Evolutionary conservation across 2,329 filamentous ascomycete species (phyloP), one percentile per base, ranked within the genome.

Genomic region (Cadophora sp.): DNA sequence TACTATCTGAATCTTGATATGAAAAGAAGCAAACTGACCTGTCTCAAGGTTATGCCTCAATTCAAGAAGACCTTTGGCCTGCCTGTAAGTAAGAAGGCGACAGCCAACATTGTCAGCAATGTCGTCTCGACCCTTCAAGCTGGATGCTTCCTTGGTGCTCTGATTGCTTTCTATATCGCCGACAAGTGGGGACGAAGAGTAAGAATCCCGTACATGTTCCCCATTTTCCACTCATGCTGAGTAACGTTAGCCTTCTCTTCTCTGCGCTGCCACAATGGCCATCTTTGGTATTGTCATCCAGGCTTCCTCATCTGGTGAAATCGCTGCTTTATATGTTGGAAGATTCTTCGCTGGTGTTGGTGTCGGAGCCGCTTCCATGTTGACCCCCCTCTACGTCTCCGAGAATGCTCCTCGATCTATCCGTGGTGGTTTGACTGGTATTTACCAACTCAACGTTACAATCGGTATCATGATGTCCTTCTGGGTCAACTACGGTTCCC

Each of bases 51-150:
- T 4, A 59, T 59, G 56, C 56, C 56, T 6, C 56, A 59, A 40
- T 59, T 59, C 9, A 59, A 40, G 22, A 59, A 59, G 56, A 59
- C 56, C n/a, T 59, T 59, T 59, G 56, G 56, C 14, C 56, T 59
- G 24, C 56, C 56, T 8, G 34, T 11, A 37, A 34, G 43, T 22
- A n/a, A 27, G 34, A 59, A 59, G 34, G 19, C 19, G 14, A 37
- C 34, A 16, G 56, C 56, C 22, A 22, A 43, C 34, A 59, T 91
- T 58, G 85, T 85, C 58, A 87, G 89, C 71, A 91, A 77, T 43
- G 86, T 92, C 67, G 90, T 91, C 31, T 90, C 89, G 19, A 89
- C 87, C 0, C 83, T 92, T 12, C 89, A 92, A 79, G 89, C 86
- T 51, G 90, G 90, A 62, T 90, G 88, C 70, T 91, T 92, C 77